phyloP scores from a whole-genome alignment of 2,329 filamentous ascomycete species.

The Metarhizium brunneum region DNA sequence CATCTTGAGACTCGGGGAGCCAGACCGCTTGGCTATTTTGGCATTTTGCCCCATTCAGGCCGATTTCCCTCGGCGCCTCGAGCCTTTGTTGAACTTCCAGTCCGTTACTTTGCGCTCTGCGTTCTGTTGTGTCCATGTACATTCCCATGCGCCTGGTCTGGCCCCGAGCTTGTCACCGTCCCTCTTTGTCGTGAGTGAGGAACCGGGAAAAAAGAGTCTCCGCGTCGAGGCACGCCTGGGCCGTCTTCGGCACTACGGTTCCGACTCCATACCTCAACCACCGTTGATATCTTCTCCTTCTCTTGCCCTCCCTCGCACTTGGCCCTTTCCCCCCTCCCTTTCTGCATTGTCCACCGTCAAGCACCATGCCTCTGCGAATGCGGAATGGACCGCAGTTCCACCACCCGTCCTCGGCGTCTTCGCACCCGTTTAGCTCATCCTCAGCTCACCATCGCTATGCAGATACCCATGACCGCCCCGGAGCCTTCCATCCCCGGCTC shows the following conservation, averaged over 20 bases:
- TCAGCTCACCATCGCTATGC: constrained; percentile 25
- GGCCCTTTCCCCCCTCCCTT: constrained; percentile 1
- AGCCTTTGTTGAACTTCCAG: neutral
- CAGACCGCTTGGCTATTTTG: neutral
- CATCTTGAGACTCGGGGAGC: too few relatives aligned
- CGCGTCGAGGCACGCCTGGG: neutral
- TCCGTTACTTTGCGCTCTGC: neutral
- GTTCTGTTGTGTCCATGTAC: neutral
- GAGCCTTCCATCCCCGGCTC: constrained; percentile 65
- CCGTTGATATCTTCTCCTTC: neutral
- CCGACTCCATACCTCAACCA: neutral
- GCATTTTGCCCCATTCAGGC: neutral
- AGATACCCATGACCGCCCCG: constrained; percentile 46
- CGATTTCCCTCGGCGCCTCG: neutral
- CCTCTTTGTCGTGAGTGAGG: neutral
- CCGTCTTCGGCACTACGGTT: neutral
- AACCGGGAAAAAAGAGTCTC: neutral
- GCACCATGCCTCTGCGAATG: constrained; percentile 24
- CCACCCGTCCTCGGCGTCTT: constrained; percentile 12
- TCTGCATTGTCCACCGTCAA: neutral
- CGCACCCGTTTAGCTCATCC: constrained; percentile 7
- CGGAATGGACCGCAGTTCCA: constrained; percentile 18
- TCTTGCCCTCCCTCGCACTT: neutral
- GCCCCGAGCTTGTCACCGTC: neutral
- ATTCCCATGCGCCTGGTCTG: neutral